A percentile compares a stretch with the other conserved stretches of the same genome.
phyloP scores from a whole-genome alignment of 2,329 filamentous ascomycete species.

The Talaromyces amestolkiae region DNA sequence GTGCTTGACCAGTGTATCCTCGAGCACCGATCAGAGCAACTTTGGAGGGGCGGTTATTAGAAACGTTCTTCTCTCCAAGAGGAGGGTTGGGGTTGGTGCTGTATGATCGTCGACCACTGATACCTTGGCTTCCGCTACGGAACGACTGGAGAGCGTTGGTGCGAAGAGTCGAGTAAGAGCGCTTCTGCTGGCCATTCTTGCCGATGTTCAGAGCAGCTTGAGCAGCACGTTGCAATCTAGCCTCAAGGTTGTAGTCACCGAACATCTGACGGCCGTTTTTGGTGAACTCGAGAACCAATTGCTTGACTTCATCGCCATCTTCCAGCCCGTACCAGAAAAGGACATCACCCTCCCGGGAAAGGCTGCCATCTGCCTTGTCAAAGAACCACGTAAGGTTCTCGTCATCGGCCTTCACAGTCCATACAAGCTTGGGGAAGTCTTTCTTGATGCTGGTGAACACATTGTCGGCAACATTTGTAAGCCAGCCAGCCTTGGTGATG shows the following conservation, averaged over 20 bases:
- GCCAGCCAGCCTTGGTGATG: constrained; percentile 91
- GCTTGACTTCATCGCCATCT: constrained; percentile 73
- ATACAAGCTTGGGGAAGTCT: constrained; percentile 84
- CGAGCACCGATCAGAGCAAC: constrained; percentile 87
- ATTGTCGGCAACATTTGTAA: constrained; percentile 92
- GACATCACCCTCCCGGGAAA: constrained; percentile 80
- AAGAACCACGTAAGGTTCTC: constrained; percentile 99
- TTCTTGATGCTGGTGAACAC: constrained; percentile 92
- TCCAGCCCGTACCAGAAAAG: constrained; percentile 96
- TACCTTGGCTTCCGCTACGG: constrained; percentile 31
- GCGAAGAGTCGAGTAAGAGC: constrained; percentile 63
- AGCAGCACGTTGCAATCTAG: constrained; percentile 76
- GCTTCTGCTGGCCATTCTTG: constrained; percentile 57
- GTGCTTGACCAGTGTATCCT: constrained; percentile 88
- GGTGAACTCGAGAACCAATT: constrained; percentile 81
- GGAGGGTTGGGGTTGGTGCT: constrained; percentile 80
- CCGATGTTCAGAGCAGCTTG: constrained; percentile 63
- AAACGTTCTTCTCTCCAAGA: constrained; percentile 81
- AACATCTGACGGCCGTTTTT: constrained; percentile 82
- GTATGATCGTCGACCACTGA: constrained; percentile 40
- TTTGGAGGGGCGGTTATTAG: constrained; percentile 73
- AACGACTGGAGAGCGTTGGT: constrained; percentile 39
- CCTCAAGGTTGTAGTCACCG: constrained; percentile 82
- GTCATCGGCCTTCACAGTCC: constrained; percentile 94
- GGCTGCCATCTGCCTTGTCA: constrained; percentile 90